Percentiles rank a stretch among this genome's conserved stretches.
Conservation (phyloP, 2,329 filamentous ascomycete genomes). For the Aureobasidium melanogenum region DNA sequence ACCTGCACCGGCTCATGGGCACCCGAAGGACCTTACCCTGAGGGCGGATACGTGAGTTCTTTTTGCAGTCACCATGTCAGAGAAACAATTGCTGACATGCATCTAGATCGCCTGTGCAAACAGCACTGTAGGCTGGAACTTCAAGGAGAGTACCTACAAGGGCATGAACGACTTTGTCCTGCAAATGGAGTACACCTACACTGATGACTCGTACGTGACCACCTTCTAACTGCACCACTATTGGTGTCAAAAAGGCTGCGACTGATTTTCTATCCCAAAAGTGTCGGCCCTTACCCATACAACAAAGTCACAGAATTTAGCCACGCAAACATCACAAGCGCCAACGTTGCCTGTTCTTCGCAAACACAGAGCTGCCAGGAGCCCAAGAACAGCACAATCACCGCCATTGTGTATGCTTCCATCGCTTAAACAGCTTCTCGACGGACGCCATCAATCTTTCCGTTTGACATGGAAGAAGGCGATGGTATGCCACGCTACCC, state of each 20-base stretch:
- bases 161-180: conserved; percentile 6
- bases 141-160: conserved; percentile 8
- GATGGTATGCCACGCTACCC: neutral
- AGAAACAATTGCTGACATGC: neutral
- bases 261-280: neutral
- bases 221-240: no score
- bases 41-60: conserved; percentile 5
- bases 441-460: no score
- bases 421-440: neutral
- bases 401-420: neutral
- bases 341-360: neutral
- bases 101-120: conserved; percentile 8
- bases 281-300: conserved; percentile 1
- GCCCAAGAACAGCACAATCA: neutral
- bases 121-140: conserved; percentile 12
- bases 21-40: neutral
- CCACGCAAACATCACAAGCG: conserved; percentile 2
- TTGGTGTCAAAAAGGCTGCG: no score
- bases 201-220: neutral
- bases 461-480: no score
- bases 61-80: neutral
- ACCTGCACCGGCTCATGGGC: conserved; percentile 11
- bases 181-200: conserved; percentile 11
- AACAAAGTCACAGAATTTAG: conserved; percentile 4
- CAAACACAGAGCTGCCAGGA: neutral